phyloP scores from a whole-genome alignment of 2,329 filamentous ascomycete genomes.

The Ascochyta clinopodiicola region DNA sequence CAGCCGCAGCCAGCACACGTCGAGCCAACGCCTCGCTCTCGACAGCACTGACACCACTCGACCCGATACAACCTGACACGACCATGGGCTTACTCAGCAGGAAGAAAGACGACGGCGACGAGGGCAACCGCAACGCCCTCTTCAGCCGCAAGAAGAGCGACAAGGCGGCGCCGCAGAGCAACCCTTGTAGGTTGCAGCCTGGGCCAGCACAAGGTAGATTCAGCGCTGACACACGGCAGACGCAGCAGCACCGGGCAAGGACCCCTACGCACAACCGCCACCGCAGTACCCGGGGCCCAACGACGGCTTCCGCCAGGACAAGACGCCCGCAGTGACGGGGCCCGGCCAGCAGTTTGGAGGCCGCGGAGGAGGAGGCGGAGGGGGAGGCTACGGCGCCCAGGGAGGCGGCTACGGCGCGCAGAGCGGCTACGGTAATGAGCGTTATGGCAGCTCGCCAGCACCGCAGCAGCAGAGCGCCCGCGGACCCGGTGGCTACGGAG shows the following conservation, averaged over 20 bases:
- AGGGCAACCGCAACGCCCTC: conserved; percentile 63
- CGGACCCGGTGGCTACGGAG: conserved; percentile 50
- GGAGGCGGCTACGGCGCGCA: conserved; percentile 41
- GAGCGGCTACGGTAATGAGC: conserved; percentile 54
- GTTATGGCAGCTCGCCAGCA: conserved; percentile 54
- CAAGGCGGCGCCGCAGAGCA: conserved; percentile 44
- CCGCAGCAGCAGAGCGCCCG: conserved; percentile 21
- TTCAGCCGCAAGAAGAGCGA: conserved; percentile 58
- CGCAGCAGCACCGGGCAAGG: conserved; percentile 53
- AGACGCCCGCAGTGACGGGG: conserved; percentile 51
- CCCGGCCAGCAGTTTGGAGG: conserved; percentile 55
- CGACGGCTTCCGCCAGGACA: conserved; percentile 49
- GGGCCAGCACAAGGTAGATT: conserved; percentile 51
- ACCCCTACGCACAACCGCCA: conserved; percentile 60
- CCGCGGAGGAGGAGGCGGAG: conserved; percentile 39
- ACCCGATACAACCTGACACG: conserved; percentile 1
- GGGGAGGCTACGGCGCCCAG: conserved; percentile 37
- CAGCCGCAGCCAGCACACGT: not conserved
- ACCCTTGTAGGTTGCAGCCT: conserved; percentile 14
- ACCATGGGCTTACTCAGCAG: conserved; percentile 60
- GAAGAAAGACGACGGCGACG: conserved; percentile 61
- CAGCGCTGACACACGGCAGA: conserved; percentile 17
- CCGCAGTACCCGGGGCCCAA: conserved; percentile 48
- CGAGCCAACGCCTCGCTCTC: not conserved
- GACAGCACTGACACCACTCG: not conserved